These are phyloP conservation scores for Pyracantha coccinea DNA, from an alignment of 331 rosid species.

Conservation along the genomic window DNA sequence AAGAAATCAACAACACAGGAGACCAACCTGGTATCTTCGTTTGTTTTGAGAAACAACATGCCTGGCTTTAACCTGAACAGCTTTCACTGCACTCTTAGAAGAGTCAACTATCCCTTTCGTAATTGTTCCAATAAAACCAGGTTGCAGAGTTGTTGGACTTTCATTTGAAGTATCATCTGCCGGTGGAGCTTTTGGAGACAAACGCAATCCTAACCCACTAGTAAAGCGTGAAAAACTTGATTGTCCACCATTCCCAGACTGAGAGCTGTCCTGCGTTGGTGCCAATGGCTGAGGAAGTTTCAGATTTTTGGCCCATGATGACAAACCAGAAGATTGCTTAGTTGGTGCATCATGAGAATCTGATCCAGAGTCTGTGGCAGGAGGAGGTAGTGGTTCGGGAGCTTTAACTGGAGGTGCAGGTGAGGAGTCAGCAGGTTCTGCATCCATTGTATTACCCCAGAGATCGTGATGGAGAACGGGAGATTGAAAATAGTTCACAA, in stretches of 20 bases:
- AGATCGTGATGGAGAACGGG: slow-evolving; percentile 8
- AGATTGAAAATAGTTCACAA: slow-evolving; percentile 15
- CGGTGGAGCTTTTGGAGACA: slow-evolving; percentile 72
- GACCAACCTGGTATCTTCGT: slow-evolving; percentile 89
- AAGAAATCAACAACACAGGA: slow-evolving; percentile 5
- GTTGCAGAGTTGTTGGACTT: slow-evolving; percentile 33
- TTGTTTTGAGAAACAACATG: slow-evolving; percentile 97
- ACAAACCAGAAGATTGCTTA: slow-evolving; percentile 43
- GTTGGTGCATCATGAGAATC: slow-evolving; percentile 41
- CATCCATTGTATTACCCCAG: slow-evolving; percentile 47
- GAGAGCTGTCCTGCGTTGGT: slow-evolving; percentile 54
- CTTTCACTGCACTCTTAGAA: slow-evolving; percentile 92
- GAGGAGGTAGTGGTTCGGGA: slow-evolving; percentile 38
- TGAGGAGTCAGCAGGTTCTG: slow-evolving; percentile 41
- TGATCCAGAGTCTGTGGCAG: slow-evolving; percentile 30
- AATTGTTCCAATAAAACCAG: slow-evolving; percentile 73
- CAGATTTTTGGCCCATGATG: slow-evolving; percentile 90
- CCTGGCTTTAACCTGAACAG: slow-evolving; percentile 96
- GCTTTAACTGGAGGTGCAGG: slow-evolving; percentile 27
- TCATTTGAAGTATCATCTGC: slow-evolving; percentile 45
- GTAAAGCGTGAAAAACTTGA: slow-evolving; percentile 81
- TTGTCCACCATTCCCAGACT: slow-evolving; percentile 58
- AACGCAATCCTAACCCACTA: slow-evolving; percentile 70
- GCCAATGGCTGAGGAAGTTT: slow-evolving; percentile 62
- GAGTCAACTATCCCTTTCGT: slow-evolving; percentile 87